Evolutionary conservation across 2,329 filamentous ascomycete species (phyloP).

Genomic region (Metarhizium brunneum): DNA sequence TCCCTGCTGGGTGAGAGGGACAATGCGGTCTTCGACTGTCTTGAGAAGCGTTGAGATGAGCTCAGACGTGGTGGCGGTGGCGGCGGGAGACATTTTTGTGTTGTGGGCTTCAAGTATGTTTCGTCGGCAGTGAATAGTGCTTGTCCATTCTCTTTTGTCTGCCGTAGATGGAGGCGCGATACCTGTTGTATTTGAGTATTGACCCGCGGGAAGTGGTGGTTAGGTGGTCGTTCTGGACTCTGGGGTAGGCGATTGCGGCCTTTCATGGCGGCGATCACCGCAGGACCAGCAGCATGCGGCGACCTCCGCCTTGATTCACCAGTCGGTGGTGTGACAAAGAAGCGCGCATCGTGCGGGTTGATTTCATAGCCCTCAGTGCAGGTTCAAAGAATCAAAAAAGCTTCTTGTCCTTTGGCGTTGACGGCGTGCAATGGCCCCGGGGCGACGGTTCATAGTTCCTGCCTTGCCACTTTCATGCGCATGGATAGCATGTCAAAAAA

Average conservation of each 20-base stretch:
- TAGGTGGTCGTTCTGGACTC: too few relatives aligned
- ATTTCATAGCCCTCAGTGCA: neutral
- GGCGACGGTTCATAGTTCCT: neutral
- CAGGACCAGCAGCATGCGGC: neutral
- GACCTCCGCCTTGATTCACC: neutral
- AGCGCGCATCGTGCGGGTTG: neutral
- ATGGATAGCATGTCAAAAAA: neutral
- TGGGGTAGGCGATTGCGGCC: neutral
- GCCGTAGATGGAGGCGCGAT: too few relatives aligned
- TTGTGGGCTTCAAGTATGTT: too few relatives aligned
- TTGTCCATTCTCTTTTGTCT: too few relatives aligned
- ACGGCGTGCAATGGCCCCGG: too few relatives aligned
- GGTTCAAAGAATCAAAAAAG: neutral
- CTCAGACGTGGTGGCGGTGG: neutral
- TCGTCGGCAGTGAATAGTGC: too few relatives aligned
- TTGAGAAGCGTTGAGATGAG: conserved; percentile 31
- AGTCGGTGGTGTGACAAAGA: neutral
- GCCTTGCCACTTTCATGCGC: neutral
- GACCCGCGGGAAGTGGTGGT: too few relatives aligned
- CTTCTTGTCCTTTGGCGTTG: neutral
- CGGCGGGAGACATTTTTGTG: neutral
- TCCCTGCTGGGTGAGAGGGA: conserved; percentile 40
- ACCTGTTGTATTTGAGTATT: too few relatives aligned
- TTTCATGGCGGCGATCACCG: conserved; percentile 3
- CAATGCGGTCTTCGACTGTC: conserved; percentile 35